phyloP scores from a whole-genome alignment of 139 green algal species.

The Coelastrella sp. region DNA sequence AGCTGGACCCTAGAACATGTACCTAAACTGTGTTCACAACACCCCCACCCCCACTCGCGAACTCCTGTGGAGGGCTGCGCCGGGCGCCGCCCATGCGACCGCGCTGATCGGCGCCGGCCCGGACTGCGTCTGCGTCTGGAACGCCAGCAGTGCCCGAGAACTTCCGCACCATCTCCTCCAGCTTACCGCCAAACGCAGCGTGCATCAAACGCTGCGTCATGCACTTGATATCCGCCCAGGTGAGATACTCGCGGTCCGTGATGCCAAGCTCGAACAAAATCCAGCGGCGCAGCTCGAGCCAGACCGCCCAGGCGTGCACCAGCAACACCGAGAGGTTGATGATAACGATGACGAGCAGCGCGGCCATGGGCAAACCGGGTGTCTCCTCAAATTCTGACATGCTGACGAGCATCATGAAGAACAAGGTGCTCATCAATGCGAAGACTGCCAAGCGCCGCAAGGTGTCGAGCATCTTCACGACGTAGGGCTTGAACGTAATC shows the following conservation, averaged over 20 bases:
- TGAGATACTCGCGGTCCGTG: not conserved
- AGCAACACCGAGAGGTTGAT: constrained; percentile 6
- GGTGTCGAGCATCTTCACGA: constrained; percentile 39
- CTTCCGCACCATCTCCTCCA: not conserved
- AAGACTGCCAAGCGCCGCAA: constrained; percentile 15
- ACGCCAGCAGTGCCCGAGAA: not conserved
- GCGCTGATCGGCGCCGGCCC: not conserved
- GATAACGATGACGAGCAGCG: not conserved
- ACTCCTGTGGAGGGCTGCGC: not conserved
- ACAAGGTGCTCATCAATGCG: constrained; percentile 9
- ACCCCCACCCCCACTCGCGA: not conserved
- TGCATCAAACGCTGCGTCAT: not conserved
- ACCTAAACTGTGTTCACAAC: not conserved
- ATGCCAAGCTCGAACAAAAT: not conserved
- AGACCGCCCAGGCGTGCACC: not conserved
- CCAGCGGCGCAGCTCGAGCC: constrained; percentile 13
- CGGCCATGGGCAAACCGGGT: not conserved
- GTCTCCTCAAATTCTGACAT: not conserved
- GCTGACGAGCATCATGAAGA: constrained; percentile 30
- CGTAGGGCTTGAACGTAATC: constrained; percentile 45
- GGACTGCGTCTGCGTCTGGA: not conserved
- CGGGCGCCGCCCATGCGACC: no score
- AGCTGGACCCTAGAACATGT: no score
- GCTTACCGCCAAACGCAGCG: not conserved
- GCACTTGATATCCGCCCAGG: not conserved